A percentile compares a stretch with the other conserved stretches of the same genome.
Conservation (phyloP, 495 filamentous ascomycete genomes). For the Rostrohypoxylon terebratum region DNA sequence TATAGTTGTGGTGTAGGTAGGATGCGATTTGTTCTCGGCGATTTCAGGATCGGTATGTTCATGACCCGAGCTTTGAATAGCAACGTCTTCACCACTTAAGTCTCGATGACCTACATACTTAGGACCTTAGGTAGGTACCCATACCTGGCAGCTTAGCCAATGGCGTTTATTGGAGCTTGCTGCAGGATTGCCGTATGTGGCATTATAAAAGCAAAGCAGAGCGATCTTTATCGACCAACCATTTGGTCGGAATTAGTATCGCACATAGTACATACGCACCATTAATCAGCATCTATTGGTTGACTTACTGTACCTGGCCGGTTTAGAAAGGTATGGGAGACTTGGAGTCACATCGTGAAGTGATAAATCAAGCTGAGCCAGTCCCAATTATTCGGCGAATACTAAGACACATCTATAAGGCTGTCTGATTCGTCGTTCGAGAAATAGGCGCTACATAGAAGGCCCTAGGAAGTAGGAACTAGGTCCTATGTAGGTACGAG, state of each 20-base stretch:
- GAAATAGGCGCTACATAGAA: conserved; percentile 8
- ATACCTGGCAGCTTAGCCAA: background rate
- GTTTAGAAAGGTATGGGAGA: background rate
- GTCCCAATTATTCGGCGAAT: conserved; percentile 4
- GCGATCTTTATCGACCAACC: background rate
- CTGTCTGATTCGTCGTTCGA: conserved; percentile 8
- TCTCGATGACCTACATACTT: background rate
- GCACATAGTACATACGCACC: background rate
- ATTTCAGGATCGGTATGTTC: background rate
- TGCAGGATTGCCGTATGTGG: background rate
- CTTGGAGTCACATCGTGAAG: background rate
- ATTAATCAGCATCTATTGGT: background rate
- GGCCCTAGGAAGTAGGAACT: background rate
- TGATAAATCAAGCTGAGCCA: conserved; percentile 3
- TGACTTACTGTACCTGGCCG: background rate
- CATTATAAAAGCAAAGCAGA: background rate
- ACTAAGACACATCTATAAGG: background rate
- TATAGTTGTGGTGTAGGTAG: background rate
- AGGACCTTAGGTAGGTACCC: no score
- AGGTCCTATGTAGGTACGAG: background rate
- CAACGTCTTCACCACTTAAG: background rate
- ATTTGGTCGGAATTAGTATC: background rate
- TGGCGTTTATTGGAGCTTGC: background rate
- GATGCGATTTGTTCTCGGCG: background rate
- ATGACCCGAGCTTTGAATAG: background rate